Conservation (phyloP, 805 yeast species). For the Zygosaccharomyces gambellarensis region DNA sequence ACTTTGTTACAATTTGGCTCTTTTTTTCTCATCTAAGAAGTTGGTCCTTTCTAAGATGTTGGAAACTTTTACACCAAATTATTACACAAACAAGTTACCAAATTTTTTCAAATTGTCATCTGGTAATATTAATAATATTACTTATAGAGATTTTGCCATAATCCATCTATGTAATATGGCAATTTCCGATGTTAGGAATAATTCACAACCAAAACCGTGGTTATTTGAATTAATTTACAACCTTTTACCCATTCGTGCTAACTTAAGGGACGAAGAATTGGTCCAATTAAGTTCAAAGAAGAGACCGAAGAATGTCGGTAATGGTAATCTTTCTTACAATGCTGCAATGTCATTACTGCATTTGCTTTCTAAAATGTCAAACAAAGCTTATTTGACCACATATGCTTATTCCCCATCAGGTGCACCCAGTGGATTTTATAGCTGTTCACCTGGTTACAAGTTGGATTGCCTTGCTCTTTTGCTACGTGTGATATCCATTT, state of each 20-base stretch:
- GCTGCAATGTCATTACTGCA: slow-evolving; percentile 46
- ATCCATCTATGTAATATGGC: slow-evolving; percentile 47
- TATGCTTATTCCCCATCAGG: slow-evolving; percentile 7
- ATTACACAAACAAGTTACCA: slow-evolving; percentile 50
- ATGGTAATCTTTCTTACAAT: slow-evolving; percentile 47
- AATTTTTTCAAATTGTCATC: slow-evolving; percentile 41
- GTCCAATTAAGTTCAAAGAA: slow-evolving; percentile 29
- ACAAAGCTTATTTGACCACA: slow-evolving; percentile 26
- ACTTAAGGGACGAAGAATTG: slow-evolving; percentile 15
- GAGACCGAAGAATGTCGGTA: slow-evolving; percentile 24
- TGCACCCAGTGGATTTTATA: slow-evolving; percentile 9
- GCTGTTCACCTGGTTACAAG: slow-evolving; percentile 36
- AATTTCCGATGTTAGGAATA: slow-evolving; percentile 36
- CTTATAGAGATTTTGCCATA: slow-evolving; percentile 61
- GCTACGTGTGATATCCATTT: slow-evolving; percentile 51
- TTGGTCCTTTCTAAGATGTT: slow-evolving; percentile 39
- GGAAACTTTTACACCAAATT: slow-evolving; percentile 40
- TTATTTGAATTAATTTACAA: slow-evolving; percentile 60
- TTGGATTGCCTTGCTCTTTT: slow-evolving; percentile 55
- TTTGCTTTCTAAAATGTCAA: slow-evolving; percentile 31
- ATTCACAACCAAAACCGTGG: slow-evolving; percentile 37
- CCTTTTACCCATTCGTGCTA: slow-evolving; percentile 42
- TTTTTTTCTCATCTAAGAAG: slow-evolving; percentile 45
- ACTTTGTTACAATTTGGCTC: slow-evolving; percentile 46
- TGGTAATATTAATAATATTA: slow-evolving; percentile 38